These are phyloP conservation scores for Xylaria sp. DNA, from an alignment of 2,329 filamentous ascomycete species.

Conservation along the genomic window DNA sequence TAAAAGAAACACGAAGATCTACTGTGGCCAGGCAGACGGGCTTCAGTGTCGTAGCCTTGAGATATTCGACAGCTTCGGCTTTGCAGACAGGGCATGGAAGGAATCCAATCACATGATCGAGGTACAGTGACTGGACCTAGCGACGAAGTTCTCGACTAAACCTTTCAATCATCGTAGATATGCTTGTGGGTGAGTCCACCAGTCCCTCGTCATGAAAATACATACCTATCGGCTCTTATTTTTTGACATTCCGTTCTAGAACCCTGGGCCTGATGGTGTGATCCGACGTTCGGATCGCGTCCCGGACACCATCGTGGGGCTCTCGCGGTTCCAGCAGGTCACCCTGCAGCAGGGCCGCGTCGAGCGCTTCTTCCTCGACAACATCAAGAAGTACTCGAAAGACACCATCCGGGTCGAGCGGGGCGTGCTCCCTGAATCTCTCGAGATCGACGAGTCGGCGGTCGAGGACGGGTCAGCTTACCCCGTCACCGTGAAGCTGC, in stretches of 20 bases:
- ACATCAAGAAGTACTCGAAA: slow-evolving; percentile 57
- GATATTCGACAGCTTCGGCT: slow-evolving; percentile 72
- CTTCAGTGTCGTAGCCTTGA: slow-evolving; percentile 68
- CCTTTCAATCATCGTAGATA: slow-evolving; percentile 22
- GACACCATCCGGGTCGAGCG: slow-evolving; percentile 57
- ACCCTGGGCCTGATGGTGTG: slow-evolving; percentile 61
- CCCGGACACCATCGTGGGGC: slow-evolving; percentile 62
- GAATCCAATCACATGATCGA: slow-evolving; percentile 72
- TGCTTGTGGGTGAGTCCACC: slow-evolving; percentile 36
- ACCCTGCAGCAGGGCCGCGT: slow-evolving; percentile 73
- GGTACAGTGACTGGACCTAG: slow-evolving; percentile 41
- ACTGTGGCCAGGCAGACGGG: slow-evolving; percentile 49
- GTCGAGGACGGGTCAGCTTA: slow-evolving; percentile 56
- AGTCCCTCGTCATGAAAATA: not conserved
- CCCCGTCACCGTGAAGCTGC: slow-evolving; percentile 62
- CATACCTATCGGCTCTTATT: not conserved
- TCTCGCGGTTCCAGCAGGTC: slow-evolving; percentile 66
- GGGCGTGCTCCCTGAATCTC: slow-evolving; percentile 57
- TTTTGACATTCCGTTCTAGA: slow-evolving; percentile 49
- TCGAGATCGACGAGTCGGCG: slow-evolving; percentile 56
- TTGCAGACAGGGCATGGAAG: slow-evolving; percentile 65
- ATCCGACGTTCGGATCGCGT: slow-evolving; percentile 63
- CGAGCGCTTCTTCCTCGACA: slow-evolving; percentile 67
- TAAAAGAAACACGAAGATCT: slow-evolving; percentile 45
- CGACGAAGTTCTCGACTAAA: slow-evolving; percentile 1